Conservation (phyloP, 2,329 filamentous ascomycete species). For the Penicillium sp. region DNA sequence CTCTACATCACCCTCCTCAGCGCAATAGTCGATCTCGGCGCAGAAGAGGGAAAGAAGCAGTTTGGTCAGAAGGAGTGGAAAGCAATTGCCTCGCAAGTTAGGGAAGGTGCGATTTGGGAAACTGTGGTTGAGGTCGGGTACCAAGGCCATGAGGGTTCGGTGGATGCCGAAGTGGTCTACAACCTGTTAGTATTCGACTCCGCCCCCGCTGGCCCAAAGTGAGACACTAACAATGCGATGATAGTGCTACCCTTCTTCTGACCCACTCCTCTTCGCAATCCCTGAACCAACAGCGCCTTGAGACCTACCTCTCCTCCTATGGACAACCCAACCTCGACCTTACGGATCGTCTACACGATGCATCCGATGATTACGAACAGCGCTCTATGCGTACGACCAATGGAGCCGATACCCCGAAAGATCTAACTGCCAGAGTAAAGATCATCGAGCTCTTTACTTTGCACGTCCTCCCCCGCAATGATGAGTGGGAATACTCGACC, state of each 20-base stretch:
- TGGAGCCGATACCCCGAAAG: conserved; percentile 77
- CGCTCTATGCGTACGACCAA: conserved; percentile 44
- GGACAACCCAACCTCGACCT: conserved; percentile 72
- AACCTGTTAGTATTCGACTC: conserved; percentile 45
- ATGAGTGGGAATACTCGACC: conserved; percentile 92
- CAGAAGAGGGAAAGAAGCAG: conserved; percentile 82
- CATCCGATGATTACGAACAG: conserved; percentile 31
- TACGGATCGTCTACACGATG: conserved; percentile 56
- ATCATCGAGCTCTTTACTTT: conserved; percentile 93
- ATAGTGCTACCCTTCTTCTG: conserved; percentile 80
- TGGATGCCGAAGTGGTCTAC: conserved; percentile 86
- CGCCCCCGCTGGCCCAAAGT: background rate
- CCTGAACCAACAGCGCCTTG: conserved; percentile 81
- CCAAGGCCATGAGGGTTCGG: conserved; percentile 79
- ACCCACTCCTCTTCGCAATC: conserved; percentile 83
- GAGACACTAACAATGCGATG: conserved; percentile 37
- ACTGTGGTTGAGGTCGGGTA: conserved; percentile 86
- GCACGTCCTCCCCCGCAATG: conserved; percentile 88
- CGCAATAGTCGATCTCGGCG: conserved; percentile 81
- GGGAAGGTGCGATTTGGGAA: conserved; percentile 91
- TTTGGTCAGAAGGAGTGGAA: conserved; percentile 88
- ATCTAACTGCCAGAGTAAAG: conserved; percentile 80
- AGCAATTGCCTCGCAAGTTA: conserved; percentile 74
- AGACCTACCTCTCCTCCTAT: conserved; percentile 80
- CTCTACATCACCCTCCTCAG: conserved; percentile 93